Evolutionary conservation across 768 basidiomycete genomes (phyloP).

Genomic region (Hortiboletus flavorubellus): DNA sequence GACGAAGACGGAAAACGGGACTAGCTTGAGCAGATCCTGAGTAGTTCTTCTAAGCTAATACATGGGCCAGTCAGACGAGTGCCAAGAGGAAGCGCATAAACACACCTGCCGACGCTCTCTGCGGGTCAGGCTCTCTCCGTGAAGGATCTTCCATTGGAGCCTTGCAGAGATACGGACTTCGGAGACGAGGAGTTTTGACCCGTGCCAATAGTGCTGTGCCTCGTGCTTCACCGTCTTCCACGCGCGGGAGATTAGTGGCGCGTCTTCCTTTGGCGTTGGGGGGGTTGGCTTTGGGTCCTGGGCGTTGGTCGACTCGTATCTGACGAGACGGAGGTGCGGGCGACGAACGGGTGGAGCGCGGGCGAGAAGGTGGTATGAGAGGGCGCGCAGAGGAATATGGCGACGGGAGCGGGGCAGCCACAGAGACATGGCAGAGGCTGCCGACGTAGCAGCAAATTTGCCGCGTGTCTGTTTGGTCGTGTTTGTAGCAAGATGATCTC

Average conservation of each 20-base stretch:
- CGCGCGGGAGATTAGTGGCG: constrained; percentile 53
- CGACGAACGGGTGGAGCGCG: constrained; percentile 31
- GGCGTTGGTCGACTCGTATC: constrained; percentile 13
- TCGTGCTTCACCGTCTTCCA: constrained; percentile 98
- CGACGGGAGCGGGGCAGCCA: constrained; percentile 59
- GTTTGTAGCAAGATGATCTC: constrained; percentile 28
- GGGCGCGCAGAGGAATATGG: constrained; percentile 9
- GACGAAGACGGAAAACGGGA: constrained; percentile 93
- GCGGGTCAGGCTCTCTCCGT: constrained; percentile 87
- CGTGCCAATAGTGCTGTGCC: constrained; percentile 95
- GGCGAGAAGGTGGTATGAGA: constrained; percentile 8
- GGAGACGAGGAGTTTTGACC: constrained; percentile 88
- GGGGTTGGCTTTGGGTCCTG: constrained; percentile 47
- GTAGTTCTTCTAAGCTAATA: constrained; percentile 87
- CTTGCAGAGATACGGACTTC: constrained; percentile 89
- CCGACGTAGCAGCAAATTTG: constrained; percentile 2
- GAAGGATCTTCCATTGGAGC: constrained; percentile 88
- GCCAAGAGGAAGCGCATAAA: neutral
- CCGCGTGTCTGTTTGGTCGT: constrained; percentile 19
- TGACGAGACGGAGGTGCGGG: neutral
- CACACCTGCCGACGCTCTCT: constrained; percentile 89
- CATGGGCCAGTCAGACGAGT: constrained; percentile 2
- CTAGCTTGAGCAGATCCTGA: constrained; percentile 84
- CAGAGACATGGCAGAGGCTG: constrained; percentile 55
- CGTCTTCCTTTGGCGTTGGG: constrained; percentile 45